phyloP scores from a whole-genome alignment of 352 stramenopile genomes.

The Thalassiosira hispida region DNA sequence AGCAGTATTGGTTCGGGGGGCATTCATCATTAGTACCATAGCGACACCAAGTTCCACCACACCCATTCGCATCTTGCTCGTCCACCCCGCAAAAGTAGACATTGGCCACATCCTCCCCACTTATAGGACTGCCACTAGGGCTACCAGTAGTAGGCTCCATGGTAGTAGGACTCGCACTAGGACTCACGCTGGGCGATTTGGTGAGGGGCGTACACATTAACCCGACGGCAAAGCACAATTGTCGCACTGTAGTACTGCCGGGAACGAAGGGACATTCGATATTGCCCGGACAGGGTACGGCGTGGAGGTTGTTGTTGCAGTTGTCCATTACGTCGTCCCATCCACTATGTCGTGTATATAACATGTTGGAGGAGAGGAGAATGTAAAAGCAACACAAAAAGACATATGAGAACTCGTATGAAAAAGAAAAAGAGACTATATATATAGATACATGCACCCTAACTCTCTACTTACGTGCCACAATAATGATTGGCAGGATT shows the following conservation, averaged over 20 bases:
- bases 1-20: too few species aligned
- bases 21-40: too few species aligned
- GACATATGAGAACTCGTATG: not conserved
- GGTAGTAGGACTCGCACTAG: slow-evolving; percentile 11
- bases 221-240: slow-evolving; percentile 22
- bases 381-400: not conserved
- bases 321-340: slow-evolving; percentile 28
- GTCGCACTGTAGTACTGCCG: too few species aligned
- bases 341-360: slow-evolving; percentile 5
- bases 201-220: slow-evolving; percentile 19
- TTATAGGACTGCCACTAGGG: slow-evolving; percentile 21
- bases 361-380: not conserved
- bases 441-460: not conserved
- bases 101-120: slow-evolving; percentile 24
- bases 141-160: slow-evolving; percentile 10
- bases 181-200: not conserved
- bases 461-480: slow-evolving; percentile 8
- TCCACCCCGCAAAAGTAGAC: slow-evolving; percentile 41
- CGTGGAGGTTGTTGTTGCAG: slow-evolving; percentile 36
- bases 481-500: slow-evolving; percentile 39
- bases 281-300: slow-evolving; percentile 17
- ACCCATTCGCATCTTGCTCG: slow-evolving; percentile 26
- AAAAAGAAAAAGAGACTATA: not conserved
- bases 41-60: slow-evolving; percentile 28
- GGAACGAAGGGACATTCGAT: not conserved